Conservation (phyloP, 164 flowering plant genomes). For the Umbilicus rupestris region DNA sequence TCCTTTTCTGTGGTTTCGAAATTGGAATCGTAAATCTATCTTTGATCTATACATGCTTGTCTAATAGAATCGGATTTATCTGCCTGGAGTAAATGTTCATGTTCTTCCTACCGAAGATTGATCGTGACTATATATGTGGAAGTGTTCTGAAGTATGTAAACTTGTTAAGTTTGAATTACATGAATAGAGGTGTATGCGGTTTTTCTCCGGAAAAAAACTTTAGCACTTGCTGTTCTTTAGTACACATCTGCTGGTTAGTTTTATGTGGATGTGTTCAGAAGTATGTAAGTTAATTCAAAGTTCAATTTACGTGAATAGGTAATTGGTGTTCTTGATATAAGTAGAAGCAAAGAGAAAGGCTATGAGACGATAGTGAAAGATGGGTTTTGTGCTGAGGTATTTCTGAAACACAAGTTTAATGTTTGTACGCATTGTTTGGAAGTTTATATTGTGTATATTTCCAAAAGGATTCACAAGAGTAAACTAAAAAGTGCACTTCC, state of each 20-base stretch:
- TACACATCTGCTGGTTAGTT: too few relatives aligned
- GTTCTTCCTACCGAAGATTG: too few relatives aligned
- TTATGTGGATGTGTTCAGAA: not conserved
- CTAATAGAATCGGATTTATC: not conserved
- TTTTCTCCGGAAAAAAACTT: too few relatives aligned
- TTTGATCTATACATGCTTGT: not conserved
- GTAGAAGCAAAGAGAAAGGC: constrained; percentile 69
- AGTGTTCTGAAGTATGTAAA: too few relatives aligned
- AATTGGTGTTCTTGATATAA: constrained; percentile 76
- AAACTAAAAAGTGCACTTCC: not conserved
- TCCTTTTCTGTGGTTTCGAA: not conserved
- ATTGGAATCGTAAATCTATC: not conserved
- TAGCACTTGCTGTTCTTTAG: too few relatives aligned
- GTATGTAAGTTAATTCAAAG: not conserved
- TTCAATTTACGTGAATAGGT: constrained; percentile 32
- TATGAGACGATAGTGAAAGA: constrained; percentile 80
- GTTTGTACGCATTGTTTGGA: not conserved
- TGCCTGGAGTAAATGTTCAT: too few relatives aligned
- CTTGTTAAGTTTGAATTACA: too few relatives aligned
- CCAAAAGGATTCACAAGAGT: not conserved
- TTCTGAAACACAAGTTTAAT: not conserved
- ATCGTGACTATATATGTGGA: too few relatives aligned
- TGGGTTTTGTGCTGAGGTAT: constrained; percentile 86
- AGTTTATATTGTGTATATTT: not conserved
- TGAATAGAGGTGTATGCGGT: too few relatives aligned